Evolutionary conservation across 2,329 filamentous ascomycete genomes (phyloP).

Genomic region (Penicillium sp.): DNA sequence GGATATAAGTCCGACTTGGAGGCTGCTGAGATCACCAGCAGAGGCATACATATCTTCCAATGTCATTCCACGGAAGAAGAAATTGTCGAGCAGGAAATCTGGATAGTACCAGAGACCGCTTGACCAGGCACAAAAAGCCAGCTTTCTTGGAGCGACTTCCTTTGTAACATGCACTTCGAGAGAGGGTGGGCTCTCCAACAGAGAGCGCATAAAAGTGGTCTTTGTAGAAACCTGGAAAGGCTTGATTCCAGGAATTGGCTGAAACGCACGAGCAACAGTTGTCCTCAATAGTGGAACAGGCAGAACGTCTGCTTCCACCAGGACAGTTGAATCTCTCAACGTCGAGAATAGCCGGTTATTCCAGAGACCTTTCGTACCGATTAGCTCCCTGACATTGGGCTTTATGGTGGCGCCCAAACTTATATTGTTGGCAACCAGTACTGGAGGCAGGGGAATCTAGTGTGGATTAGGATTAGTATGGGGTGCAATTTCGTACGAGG

Average conservation of each 20-base stretch:
- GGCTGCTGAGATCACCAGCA: conserved; percentile 29
- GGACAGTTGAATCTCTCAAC: conserved; percentile 34
- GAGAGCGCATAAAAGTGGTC: conserved; percentile 33
- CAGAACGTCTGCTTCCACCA: conserved; percentile 33
- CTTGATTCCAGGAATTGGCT: conserved; percentile 34
- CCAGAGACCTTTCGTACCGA: conserved; percentile 31
- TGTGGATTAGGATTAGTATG: neutral
- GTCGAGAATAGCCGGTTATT: conserved; percentile 34
- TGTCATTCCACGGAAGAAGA: conserved; percentile 29
- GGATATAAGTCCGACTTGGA: conserved; percentile 39
- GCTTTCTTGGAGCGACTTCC: conserved; percentile 33
- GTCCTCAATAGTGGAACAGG: conserved; percentile 35
- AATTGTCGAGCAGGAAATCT: conserved; percentile 26
- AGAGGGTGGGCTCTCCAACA: conserved; percentile 31
- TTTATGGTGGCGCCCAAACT: conserved; percentile 36
- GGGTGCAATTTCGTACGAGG: neutral
- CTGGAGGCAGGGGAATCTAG: conserved; percentile 35
- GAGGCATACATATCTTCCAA: conserved; percentile 21
- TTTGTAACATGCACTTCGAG: conserved; percentile 37
- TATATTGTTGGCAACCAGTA: conserved; percentile 32
- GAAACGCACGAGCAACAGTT: conserved; percentile 33
- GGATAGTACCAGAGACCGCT: conserved; percentile 44
- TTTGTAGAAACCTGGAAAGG: conserved; percentile 37
- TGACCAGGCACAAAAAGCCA: conserved; percentile 39
- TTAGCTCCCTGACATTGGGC: conserved; percentile 32